Evolutionary conservation across 345 rosid genomes (phyloP).

Genomic region (Orychophragmus violaceus): DNA sequence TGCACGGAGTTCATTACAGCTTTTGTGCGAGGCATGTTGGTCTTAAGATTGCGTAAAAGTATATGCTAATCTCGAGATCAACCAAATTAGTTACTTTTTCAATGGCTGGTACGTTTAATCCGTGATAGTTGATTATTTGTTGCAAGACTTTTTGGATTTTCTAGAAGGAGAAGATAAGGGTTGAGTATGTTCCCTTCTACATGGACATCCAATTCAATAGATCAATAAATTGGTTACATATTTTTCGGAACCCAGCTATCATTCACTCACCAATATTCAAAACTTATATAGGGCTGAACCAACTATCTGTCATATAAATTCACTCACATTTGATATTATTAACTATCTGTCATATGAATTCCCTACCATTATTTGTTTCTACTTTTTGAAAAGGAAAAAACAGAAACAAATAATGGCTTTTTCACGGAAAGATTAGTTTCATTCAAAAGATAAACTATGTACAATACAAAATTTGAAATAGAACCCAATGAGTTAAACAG

Average conservation of each 20-base stretch:
- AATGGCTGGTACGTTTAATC: background rate
- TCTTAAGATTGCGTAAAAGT: background rate
- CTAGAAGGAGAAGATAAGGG: background rate
- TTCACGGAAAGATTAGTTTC: no score
- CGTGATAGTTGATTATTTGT: slow-evolving; percentile 3
- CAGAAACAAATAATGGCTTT: no score
- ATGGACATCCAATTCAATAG: slow-evolving; percentile 3
- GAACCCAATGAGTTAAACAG: no score
- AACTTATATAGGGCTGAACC: no score
- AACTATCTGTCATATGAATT: background rate
- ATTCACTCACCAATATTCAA: background rate
- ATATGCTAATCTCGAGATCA: slow-evolving; percentile 10
- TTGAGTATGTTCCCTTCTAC: slow-evolving; percentile 20
- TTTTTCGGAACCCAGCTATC: background rate
- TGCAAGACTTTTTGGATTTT: slow-evolving; percentile 10
- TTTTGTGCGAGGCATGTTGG: slow-evolving; percentile 15
- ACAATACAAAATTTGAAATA: no score
- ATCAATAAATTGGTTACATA: background rate
- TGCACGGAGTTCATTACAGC: background rate
- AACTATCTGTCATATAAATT: background rate
- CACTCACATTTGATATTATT: background rate
- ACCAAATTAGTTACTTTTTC: background rate
- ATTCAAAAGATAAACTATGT: no score
- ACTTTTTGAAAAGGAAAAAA: no score
- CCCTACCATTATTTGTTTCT: background rate